phyloP scores from a whole-genome alignment of 78 protist species.

The Dictyostelium citrinum region DNA sequence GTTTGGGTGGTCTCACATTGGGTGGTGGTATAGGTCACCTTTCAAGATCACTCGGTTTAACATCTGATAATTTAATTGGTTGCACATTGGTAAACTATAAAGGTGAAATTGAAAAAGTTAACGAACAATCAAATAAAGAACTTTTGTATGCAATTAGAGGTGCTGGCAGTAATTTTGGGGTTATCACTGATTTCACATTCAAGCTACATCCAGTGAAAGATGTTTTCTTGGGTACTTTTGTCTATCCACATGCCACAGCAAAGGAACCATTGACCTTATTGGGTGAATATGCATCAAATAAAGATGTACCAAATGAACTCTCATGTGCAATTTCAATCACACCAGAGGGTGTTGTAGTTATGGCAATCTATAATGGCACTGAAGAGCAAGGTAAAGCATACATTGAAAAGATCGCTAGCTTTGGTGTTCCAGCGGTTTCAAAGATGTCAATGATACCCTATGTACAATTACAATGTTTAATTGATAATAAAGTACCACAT shows the following conservation, averaged over 20 bases:
- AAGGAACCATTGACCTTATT: not conserved
- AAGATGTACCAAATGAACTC: not conserved
- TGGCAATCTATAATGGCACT: constrained; percentile 1
- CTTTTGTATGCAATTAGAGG: constrained; percentile 52
- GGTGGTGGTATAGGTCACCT: constrained; percentile 65
- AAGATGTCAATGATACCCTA: not conserved
- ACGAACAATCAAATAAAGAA: not conserved
- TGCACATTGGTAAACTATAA: constrained; percentile 2
- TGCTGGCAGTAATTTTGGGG: constrained; percentile 53
- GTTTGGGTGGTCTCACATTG: constrained; percentile 20
- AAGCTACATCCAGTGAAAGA: not conserved
- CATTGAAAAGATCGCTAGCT: not conserved
- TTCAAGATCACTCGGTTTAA: constrained; percentile 10
- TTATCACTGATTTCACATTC: constrained; percentile 17
- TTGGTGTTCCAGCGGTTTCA: not conserved
- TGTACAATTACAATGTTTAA: not conserved
- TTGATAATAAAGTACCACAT: constrained; percentile 20
- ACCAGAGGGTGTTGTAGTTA: constrained; percentile 6
- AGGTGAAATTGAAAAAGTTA: not conserved
- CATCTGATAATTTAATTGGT: constrained; percentile 10
- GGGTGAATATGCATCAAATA: not conserved
- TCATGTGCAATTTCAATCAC: constrained; percentile 25
- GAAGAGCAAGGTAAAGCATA: not conserved
- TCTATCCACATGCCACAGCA: not conserved
- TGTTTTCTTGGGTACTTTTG: constrained; percentile 14